A percentile compares a stretch with the other conserved stretches of the same genome.
phyloP scores from a whole-genome alignment of 257 asterid species.

The Fraxinus quadrangulata region DNA sequence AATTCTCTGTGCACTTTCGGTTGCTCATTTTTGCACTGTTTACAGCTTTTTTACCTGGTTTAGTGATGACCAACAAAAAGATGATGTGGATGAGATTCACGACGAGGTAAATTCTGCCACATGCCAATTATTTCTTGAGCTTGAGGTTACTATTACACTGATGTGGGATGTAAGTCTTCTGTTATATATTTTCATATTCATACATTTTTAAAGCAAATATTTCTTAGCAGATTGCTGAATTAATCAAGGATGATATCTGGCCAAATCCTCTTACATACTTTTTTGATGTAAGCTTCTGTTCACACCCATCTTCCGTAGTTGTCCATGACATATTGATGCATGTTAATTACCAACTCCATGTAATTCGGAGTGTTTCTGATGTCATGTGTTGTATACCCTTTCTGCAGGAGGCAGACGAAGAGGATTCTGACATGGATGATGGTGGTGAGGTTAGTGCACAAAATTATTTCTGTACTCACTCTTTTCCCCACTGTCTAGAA shows the following conservation, averaged over 20 bases:
- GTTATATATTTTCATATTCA: not conserved
- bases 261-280: slow-evolving; percentile 69
- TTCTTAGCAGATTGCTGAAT: slow-evolving; percentile 67
- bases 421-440: slow-evolving; percentile 49
- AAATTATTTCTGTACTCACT: not conserved
- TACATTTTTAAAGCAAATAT: not conserved
- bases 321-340: slow-evolving; percentile 7
- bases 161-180: not conserved
- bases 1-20: slow-evolving; percentile 27
- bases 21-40: not conserved
- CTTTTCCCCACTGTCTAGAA: not conserved
- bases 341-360: slow-evolving; percentile 1
- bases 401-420: slow-evolving; percentile 63
- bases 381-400: slow-evolving; percentile 9
- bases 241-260: slow-evolving; percentile 77
- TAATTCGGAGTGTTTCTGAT: not conserved
- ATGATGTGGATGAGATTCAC: slow-evolving; percentile 42
- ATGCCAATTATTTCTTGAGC: not conserved
- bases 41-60: slow-evolving; percentile 42
- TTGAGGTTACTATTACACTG: not conserved
- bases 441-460: slow-evolving; percentile 44
- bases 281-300: slow-evolving; percentile 42
- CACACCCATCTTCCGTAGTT: slow-evolving; percentile 11
- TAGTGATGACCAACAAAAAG: slow-evolving; percentile 37
- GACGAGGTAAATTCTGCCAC: slow-evolving; percentile 41